Conservation (phyloP, 78 protist genomes). For the Polysphondylium violaceum region DNA sequence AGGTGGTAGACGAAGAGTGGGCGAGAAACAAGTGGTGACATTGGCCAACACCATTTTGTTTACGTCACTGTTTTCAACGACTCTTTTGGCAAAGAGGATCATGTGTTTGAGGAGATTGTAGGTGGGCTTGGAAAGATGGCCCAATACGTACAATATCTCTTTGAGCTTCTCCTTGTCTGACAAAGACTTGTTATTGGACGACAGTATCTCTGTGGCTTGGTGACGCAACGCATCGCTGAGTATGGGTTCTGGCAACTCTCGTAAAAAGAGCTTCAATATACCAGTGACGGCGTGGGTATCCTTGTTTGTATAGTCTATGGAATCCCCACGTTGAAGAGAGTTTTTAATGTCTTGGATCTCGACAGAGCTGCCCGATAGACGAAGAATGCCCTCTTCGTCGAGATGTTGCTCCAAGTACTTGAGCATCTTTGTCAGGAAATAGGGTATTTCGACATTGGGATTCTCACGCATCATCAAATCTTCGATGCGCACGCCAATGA, state of each 20-base stretch:
- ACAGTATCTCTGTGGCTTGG: slow-evolving; percentile 7
- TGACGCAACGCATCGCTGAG: slow-evolving; percentile 18
- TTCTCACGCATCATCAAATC: slow-evolving; percentile 66
- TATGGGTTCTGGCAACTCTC: slow-evolving; percentile 77
- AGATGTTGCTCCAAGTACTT: slow-evolving; percentile 48
- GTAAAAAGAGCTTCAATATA: slow-evolving; percentile 52
- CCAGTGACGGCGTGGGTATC: slow-evolving; percentile 83
- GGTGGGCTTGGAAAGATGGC: slow-evolving; percentile 28
- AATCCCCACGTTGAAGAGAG: slow-evolving; percentile 48
- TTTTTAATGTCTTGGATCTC: slow-evolving; percentile 61
- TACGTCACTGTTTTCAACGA: slow-evolving; percentile 37
- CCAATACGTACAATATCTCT: slow-evolving; percentile 1
- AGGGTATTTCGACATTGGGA: slow-evolving; percentile 51
- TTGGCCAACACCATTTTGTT: slow-evolving; percentile 72
- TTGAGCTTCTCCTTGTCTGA: slow-evolving; percentile 38
- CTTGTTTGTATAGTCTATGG: slow-evolving; percentile 34
- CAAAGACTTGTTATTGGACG: not conserved
- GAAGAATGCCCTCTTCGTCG: slow-evolving; percentile 65
- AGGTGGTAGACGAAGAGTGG: slow-evolving; percentile 44
- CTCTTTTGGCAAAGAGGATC: slow-evolving; percentile 55
- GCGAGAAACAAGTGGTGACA: slow-evolving; percentile 76
- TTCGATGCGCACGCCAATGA: slow-evolving; percentile 49
- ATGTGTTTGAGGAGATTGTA: slow-evolving; percentile 59
- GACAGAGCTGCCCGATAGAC: slow-evolving; percentile 36
- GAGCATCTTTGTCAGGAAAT: slow-evolving; percentile 47